Evolutionary conservation across 306 rosid genomes (phyloP).

Genomic region (Clitoria ternatea): DNA sequence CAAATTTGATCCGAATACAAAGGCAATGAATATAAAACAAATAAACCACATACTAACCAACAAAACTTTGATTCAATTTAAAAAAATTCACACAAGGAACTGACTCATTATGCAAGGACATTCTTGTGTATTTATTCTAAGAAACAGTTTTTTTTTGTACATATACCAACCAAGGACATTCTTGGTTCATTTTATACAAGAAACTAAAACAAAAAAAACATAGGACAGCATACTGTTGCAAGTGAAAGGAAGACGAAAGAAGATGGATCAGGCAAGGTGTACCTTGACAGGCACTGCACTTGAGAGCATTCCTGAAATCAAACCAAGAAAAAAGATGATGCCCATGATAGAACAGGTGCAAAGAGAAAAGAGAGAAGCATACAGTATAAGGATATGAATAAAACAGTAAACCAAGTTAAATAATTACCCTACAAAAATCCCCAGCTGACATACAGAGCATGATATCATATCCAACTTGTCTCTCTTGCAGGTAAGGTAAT

Average conservation of each 20-base stretch:
- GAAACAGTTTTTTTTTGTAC: too few species aligned
- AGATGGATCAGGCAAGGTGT: conserved; percentile 2
- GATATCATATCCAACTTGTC: conserved; percentile 55
- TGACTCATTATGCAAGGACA: background rate
- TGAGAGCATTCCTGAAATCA: conserved; percentile 64
- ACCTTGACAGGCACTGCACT: conserved; percentile 86
- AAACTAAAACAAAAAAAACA: background rate
- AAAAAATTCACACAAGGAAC: background rate
- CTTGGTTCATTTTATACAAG: background rate
- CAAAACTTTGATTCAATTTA: background rate
- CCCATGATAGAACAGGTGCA: background rate
- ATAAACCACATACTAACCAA: background rate
- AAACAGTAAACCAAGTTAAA: background rate
- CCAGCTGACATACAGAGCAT: conserved; percentile 74
- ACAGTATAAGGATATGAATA: background rate
- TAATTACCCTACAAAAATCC: conserved; percentile 51
- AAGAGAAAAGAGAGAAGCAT: background rate
- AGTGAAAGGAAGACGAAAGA: background rate
- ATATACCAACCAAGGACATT: too few species aligned
- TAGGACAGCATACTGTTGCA: background rate
- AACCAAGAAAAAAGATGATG: conserved; percentile 11
- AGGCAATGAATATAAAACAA: background rate
- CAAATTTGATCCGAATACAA: background rate
- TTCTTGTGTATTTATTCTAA: background rate
- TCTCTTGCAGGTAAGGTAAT: conserved; percentile 77